Evolutionary conservation across 805 yeast species (phyloP), one percentile per base, ranked within the genome.

Genomic region (Kluyveromyces lactis): DNA sequence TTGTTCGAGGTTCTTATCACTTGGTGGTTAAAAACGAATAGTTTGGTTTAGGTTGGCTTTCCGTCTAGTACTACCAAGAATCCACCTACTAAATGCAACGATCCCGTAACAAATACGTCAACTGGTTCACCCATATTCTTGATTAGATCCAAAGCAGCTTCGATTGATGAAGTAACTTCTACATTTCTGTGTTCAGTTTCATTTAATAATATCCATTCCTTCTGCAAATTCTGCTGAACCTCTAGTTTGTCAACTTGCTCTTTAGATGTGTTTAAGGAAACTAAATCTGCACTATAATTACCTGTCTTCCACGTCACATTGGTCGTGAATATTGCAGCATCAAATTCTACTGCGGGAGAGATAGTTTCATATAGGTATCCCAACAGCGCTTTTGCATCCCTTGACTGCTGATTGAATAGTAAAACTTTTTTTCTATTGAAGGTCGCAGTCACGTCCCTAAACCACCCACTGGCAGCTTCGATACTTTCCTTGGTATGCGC

Each of bases 401-500:
- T 73, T 13, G 89, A 84, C 60, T 92, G 99, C 61, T 92, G 99
- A 59, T 92, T 92, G 68, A 94, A 92, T 5, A 92, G 60, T 16
- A 92, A 68, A 6, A 86, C 74, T 44, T 49, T 63, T n/a, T 55
- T 51, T 1, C 52, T 49, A 13, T 19, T 26, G 7, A 57, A 44
- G 3, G 41, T 31, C 2, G 31, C 38, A 2, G 43, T 46, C 16
- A 43, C 52, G 4, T 56, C 50, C 27, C 61, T 64, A 51, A 81
- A 86, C 99, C 99, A 92, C 8, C 62, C 63, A 0, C 90, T 71
- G 0, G 96, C 84, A n/a, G 79, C 94, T 23, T 69, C 68, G 18
- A 94, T 74, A 43, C 95, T 84, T 53, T 92, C 99, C 33, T 72
- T 64, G 0, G 98, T 92, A 52, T 92, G 99, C 0, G 98, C 97